These are phyloP conservation scores for Viola pubescens DNA, from an alignment of 441 rosid species.

Conservation along the genomic window DNA sequence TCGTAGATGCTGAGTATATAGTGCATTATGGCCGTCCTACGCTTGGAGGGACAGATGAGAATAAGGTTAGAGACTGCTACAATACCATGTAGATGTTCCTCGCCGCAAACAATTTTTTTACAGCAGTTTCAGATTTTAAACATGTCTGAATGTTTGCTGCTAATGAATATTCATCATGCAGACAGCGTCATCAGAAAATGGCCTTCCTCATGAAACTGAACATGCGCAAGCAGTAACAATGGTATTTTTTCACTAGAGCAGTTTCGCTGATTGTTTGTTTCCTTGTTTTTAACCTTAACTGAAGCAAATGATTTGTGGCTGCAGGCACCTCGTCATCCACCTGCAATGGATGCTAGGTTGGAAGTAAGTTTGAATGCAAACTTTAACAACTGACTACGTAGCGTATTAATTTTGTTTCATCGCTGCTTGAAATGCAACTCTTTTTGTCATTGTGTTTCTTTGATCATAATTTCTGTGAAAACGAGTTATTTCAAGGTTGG, in stretches of 20 bases:
- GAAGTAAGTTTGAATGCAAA: slow-evolving; percentile 32
- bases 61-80: slow-evolving; percentile 24
- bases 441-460: background rate
- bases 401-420: no score
- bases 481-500: background rate
- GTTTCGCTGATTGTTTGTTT: background rate
- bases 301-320: background rate
- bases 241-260: slow-evolving; percentile 7
- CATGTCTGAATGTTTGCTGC: background rate
- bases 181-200: slow-evolving; percentile 13
- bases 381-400: background rate
- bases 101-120: background rate
- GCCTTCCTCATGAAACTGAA: slow-evolving; percentile 9
- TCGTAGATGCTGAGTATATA: slow-evolving; percentile 65
- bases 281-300: background rate
- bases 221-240: slow-evolving; percentile 3
- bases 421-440: no score
- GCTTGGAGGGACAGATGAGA: slow-evolving; percentile 34
- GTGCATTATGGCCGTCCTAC: slow-evolving; percentile 60
- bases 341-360: slow-evolving; percentile 34
- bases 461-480: background rate
- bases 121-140: background rate
- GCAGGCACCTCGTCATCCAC: slow-evolving; percentile 27
- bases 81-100: background rate
- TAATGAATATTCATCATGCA: slow-evolving; percentile 2